Base-by-base conservation (phyloP, 192 early-diverging fungal species). In the Coemansia biformis region DNA sequence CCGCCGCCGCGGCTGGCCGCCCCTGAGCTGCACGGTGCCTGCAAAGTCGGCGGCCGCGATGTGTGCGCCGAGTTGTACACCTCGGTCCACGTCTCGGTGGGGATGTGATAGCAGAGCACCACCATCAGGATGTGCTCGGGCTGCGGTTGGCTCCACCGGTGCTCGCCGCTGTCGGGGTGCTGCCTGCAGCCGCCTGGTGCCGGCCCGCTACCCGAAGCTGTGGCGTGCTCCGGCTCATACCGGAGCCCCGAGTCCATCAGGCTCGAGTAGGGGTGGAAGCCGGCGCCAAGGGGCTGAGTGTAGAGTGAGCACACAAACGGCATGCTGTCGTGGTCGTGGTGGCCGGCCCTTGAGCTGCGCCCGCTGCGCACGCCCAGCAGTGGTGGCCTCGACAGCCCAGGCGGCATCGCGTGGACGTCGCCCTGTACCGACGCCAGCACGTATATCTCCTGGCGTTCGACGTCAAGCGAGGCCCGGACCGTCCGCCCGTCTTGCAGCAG, bases 391-490 rank as follows among this genome's bases (percentile, higher is more conserved):
- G 46, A 22, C 15, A 46, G 30, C 4, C 31, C 43, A 7, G 61
- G 35, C 3, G 50, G 11, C 8, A 14, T n/a, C 14, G 56, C 12
- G 41, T 48, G 46, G 9, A 22, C 29, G 32, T 72, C 68, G 61
- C 40, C 58, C 49, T 72, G 68, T 4, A 51, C 61, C 2, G 68
- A 54, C 4, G 57, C 60, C 14, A 97, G 70, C 23, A 95, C 85
- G 62, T 89, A 92, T 16, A 97, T 75, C 66, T 97, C 94, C 12
- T 88, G 81, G 21, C 81, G 68, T 21, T 81, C 76, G 0, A 64
- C 32, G 61, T 94, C 90, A 10, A 93, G 83, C 17, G 91, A 90
- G 13, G 89, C 86, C 5, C 89, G 48, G 33, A 72, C 56, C 0
- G 68, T 64, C 31, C 68, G 60, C n/a, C 68, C 68, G 32, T 72